Evolutionary conservation across 2,329 filamentous ascomycete genomes (phyloP).

Genomic region (Dactylellina leptospora): DNA sequence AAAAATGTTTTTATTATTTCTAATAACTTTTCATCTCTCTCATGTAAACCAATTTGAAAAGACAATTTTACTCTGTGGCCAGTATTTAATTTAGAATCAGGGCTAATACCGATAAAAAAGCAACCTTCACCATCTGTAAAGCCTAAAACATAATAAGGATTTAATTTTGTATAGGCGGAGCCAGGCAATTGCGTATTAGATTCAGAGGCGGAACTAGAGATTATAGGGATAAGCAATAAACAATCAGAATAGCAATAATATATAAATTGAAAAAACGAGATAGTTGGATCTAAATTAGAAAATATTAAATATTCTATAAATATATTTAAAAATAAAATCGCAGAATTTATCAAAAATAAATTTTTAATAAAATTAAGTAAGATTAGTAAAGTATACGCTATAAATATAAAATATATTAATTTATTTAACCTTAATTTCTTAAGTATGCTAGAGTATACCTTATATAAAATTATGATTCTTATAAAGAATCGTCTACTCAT

Average conservation of each 20-base stretch:
- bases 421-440: slow-evolving; percentile 53
- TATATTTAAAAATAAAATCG: slow-evolving; percentile 56
- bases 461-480: slow-evolving; percentile 49
- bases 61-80: slow-evolving; percentile 25
- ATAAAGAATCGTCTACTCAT: slow-evolving; percentile 41
- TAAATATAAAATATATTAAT: slow-evolving; percentile 55
- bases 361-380: slow-evolving; percentile 51
- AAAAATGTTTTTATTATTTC: slow-evolving; percentile 12
- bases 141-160: slow-evolving; percentile 27
- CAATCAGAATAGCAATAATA: slow-evolving; percentile 28
- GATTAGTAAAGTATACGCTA: slow-evolving; percentile 35
- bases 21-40: slow-evolving; percentile 27
- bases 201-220: too few relatives aligned
- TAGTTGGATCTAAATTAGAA: slow-evolving; percentile 51
- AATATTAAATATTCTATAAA: slow-evolving; percentile 53
- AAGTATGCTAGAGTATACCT: slow-evolving; percentile 10
- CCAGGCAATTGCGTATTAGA: too few relatives aligned
- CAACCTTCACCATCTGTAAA: slow-evolving; percentile 29
- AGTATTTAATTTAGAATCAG: slow-evolving; percentile 24
- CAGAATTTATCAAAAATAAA: slow-evolving; percentile 47
- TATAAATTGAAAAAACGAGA: slow-evolving; percentile 35
- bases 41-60: slow-evolving; percentile 39
- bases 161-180: slow-evolving; percentile 32
- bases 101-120: slow-evolving; percentile 29
- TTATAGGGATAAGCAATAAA: slow-evolving; percentile 26